phyloP scores from a whole-genome alignment of 2,329 filamentous ascomycete genomes.

The Cladophialophora immunda region DNA sequence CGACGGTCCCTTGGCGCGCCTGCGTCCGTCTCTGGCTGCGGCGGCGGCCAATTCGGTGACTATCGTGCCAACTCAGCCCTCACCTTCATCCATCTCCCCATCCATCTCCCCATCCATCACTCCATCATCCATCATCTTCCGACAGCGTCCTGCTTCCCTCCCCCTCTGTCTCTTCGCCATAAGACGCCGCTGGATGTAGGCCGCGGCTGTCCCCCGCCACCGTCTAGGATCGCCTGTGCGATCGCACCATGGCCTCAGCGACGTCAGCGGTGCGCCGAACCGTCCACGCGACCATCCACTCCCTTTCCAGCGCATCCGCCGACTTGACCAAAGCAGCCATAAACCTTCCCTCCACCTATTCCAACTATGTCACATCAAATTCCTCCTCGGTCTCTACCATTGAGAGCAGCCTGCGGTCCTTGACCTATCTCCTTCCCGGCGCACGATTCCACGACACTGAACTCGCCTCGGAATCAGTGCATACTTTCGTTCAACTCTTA shows the following conservation, averaged over 20 bases:
- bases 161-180: not conserved
- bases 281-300: slow-evolving; percentile 34
- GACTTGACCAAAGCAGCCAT: slow-evolving; percentile 34
- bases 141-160: not conserved
- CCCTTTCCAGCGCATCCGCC: slow-evolving; percentile 35
- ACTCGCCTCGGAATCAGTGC: slow-evolving; percentile 84
- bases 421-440: slow-evolving; percentile 97
- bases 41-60: no score
- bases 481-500: slow-evolving; percentile 39
- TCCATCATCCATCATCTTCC: slow-evolving; percentile 4
- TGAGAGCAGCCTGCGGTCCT: slow-evolving; percentile 87
- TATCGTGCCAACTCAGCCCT: no score
- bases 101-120: not conserved
- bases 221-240: slow-evolving; percentile 6
- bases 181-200: slow-evolving; percentile 8
- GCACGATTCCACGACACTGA: slow-evolving; percentile 73
- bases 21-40: not conserved
- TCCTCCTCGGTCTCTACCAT: slow-evolving; percentile 93
- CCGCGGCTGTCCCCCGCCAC: not conserved
- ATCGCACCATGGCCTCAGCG: slow-evolving; percentile 33
- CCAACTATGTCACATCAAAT: slow-evolving; percentile 94
- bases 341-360: slow-evolving; percentile 60
- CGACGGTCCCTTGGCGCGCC: not conserved
- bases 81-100: not conserved
- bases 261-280: slow-evolving; percentile 35